A percentile compares a stretch with the other conserved stretches of the same genome.
phyloP scores from a whole-genome alignment of 1,284 basidiomycete species.

The Mycena citricolor region DNA sequence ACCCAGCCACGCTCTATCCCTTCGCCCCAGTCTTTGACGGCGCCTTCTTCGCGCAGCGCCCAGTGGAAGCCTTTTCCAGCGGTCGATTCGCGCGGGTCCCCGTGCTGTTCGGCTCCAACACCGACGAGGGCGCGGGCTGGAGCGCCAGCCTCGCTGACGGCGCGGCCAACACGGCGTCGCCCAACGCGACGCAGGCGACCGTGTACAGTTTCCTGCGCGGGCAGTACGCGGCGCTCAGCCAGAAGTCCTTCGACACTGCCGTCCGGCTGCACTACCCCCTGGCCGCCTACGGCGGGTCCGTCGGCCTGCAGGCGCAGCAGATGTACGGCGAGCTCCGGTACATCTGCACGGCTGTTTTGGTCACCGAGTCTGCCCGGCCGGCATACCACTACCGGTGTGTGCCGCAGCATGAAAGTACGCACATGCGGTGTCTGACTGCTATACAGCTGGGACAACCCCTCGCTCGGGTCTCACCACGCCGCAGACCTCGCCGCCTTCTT shows the following conservation, averaged over 20 bases:
- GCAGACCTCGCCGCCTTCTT: conserved; percentile 36
- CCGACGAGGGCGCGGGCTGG: conserved; percentile 38
- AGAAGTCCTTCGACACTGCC: conserved; percentile 28
- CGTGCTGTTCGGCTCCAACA: conserved; percentile 38
- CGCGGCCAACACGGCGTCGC: conserved; percentile 35
- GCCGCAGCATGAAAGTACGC: neutral
- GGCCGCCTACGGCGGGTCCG: conserved; percentile 29
- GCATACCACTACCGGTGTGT: conserved; percentile 37
- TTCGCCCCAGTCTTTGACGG: conserved; percentile 36
- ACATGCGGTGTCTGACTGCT: too few species aligned
- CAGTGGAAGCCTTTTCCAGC: conserved; percentile 35
- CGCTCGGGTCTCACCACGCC: conserved; percentile 35
- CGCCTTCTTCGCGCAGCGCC: conserved; percentile 30
- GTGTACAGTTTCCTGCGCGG: conserved; percentile 38
- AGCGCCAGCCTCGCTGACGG: conserved; percentile 31
- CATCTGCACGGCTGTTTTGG: conserved; percentile 36
- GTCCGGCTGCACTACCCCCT: conserved; percentile 33
- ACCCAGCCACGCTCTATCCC: conserved; percentile 32
- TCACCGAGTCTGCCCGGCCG: conserved; percentile 27
- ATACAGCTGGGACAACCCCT: conserved; percentile 37
- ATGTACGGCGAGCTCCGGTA: conserved; percentile 43
- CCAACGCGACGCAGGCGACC: conserved; percentile 34
- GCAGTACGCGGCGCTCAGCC: conserved; percentile 33
- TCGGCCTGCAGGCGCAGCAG: conserved; percentile 37
- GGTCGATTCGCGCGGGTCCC: conserved; percentile 36